Evolutionary conservation across 2,329 filamentous ascomycete species (phyloP).

Genomic region (Nothophoma quercina): DNA sequence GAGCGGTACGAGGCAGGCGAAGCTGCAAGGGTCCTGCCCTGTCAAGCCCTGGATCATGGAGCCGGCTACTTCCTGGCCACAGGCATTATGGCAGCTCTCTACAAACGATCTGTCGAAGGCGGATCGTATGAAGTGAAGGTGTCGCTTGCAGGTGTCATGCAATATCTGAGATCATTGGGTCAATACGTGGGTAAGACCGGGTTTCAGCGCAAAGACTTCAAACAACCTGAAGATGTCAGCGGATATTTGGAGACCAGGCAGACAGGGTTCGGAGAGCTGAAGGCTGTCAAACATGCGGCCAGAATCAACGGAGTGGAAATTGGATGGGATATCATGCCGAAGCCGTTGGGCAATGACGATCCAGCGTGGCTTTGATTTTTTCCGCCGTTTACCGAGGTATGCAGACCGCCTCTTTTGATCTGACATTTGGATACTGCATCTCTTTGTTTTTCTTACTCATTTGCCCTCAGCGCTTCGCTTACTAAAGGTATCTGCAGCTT

Average conservation of each 20-base stretch:
- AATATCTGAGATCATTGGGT: constrained; percentile 63
- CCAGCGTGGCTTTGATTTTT: constrained; percentile 48
- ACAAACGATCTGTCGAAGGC: constrained; percentile 55
- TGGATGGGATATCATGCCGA: constrained; percentile 62
- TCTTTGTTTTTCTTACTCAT: too few relatives aligned
- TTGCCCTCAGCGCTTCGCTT: too few relatives aligned
- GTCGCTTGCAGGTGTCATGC: constrained; percentile 63
- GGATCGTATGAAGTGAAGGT: constrained; percentile 63
- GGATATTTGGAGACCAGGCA: constrained; percentile 55
- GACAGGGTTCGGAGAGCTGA: constrained; percentile 58
- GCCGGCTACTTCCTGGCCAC: constrained; percentile 64
- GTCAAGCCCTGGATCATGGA: constrained; percentile 65
- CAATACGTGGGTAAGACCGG: constrained; percentile 56
- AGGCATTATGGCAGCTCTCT: constrained; percentile 61
- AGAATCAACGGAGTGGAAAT: constrained; percentile 54
- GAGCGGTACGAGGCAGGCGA: constrained; percentile 53
- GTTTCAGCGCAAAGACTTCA: constrained; percentile 51
- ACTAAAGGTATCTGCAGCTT: too few relatives aligned
- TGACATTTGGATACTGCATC: not conserved
- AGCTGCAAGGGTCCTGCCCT: constrained; percentile 56
- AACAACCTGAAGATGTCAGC: constrained; percentile 37
- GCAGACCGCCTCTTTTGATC: not conserved
- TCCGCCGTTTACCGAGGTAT: not conserved
- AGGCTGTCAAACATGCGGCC: constrained; percentile 59
- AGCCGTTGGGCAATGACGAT: constrained; percentile 57